Evolutionary conservation across 371 early-diverging fungal species (phyloP).

Genomic region (Rhizopus delemar): DNA sequence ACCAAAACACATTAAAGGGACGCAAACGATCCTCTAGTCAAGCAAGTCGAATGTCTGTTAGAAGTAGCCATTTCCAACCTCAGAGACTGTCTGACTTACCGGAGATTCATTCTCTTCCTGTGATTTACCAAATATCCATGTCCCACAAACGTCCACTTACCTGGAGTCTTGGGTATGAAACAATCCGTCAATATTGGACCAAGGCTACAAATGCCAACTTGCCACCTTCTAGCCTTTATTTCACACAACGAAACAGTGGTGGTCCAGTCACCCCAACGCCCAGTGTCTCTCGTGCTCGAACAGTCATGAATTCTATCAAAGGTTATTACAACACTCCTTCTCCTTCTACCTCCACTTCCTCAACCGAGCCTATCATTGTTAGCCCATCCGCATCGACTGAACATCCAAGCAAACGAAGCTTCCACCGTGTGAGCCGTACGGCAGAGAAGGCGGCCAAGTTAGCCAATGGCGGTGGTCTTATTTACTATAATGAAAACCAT

Average conservation of each 20-base stretch:
- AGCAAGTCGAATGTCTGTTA: slow-evolving; percentile 19
- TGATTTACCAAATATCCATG: slow-evolving; percentile 40
- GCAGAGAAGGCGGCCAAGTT: slow-evolving; percentile 44
- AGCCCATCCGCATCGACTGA: slow-evolving; percentile 15
- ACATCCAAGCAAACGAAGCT: slow-evolving; percentile 29
- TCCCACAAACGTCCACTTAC: slow-evolving; percentile 30
- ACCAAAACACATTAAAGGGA: neutral
- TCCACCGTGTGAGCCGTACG: slow-evolving; percentile 39
- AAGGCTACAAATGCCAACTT: slow-evolving; percentile 31
- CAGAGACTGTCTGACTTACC: slow-evolving; percentile 2
- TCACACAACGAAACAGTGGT: slow-evolving; percentile 10
- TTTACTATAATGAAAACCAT: slow-evolving; percentile 6
- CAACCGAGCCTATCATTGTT: slow-evolving; percentile 17
- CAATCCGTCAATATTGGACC: slow-evolving; percentile 51
- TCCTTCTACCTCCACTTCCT: neutral
- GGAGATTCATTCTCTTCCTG: slow-evolving; percentile 28
- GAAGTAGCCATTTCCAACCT: slow-evolving; percentile 8
- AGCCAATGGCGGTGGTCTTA: slow-evolving; percentile 15
- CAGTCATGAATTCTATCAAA: slow-evolving; percentile 46
- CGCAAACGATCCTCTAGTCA: slow-evolving; percentile 23
- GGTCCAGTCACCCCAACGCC: neutral
- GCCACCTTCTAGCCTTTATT: slow-evolving; percentile 32
- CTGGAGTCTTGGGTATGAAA: slow-evolving; percentile 46
- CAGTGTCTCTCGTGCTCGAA: slow-evolving; percentile 45
- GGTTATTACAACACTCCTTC: slow-evolving; percentile 21